These are phyloP conservation scores for Exophiala alcalophila DNA, from an alignment of 2,329 filamentous ascomycete genomes.

Conservation along the genomic window DNA sequence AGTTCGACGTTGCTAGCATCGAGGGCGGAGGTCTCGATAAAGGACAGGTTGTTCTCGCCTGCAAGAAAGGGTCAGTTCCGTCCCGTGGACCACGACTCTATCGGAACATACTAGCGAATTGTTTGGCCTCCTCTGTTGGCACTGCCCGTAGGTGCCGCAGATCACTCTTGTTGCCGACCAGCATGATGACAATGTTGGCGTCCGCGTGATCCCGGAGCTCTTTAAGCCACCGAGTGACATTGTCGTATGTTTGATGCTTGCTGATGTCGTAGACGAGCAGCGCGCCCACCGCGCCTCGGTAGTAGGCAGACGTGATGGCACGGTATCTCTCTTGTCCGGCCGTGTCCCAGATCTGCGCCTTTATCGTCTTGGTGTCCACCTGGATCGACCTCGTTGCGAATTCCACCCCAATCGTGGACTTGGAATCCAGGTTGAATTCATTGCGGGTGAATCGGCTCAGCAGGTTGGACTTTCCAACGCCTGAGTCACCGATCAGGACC, in stretches of 20 bases:
- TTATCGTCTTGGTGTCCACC: conserved; percentile 99
- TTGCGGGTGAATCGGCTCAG: conserved; percentile 99
- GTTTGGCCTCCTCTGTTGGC: conserved; percentile 94
- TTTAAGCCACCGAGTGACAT: conserved; percentile 98
- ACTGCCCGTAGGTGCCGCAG: conserved; percentile 96
- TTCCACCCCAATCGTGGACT: conserved; percentile 99
- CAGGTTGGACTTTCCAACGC: conserved; percentile 99
- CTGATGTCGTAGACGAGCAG: conserved; percentile 99
- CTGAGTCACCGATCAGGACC: conserved; percentile 98
- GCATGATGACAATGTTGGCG: conserved; percentile 99
- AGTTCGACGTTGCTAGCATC: conserved; percentile 99
- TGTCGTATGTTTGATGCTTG: conserved; percentile 99
- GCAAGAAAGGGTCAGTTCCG: conserved; percentile 27
- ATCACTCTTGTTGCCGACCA: conserved; percentile 99
- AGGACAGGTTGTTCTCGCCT: conserved; percentile 98
- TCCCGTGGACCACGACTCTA: conserved; percentile 6
- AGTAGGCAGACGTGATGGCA: conserved; percentile 98
- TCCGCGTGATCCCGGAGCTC: conserved; percentile 97
- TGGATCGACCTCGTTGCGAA: conserved; percentile 98
- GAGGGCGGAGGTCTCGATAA: conserved; percentile 98
- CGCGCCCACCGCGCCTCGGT: conserved; percentile 93
- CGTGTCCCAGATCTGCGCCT: conserved; percentile 99
- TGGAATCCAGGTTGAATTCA: conserved; percentile 99
- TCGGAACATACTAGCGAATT: conserved; percentile 77
- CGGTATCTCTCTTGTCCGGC: conserved; percentile 98